Conservation (phyloP, 441 rosid genomes). For the Jatropha multifida region DNA sequence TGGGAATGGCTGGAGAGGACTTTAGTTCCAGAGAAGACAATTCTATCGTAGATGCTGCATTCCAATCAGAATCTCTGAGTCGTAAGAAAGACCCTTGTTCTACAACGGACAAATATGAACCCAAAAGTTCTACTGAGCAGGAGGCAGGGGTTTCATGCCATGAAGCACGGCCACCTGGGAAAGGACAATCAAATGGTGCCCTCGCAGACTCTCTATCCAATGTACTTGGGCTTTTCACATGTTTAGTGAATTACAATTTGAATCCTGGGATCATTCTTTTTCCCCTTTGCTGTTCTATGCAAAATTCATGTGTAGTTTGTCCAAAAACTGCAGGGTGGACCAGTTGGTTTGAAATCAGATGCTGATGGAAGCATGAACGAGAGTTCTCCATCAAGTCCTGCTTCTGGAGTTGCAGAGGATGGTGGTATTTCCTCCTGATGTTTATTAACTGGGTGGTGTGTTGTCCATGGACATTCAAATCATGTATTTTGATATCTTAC, state of each 20-base stretch:
- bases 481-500: conserved; percentile 31
- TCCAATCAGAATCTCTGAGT: conserved; percentile 32
- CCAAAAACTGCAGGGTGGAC: conserved; percentile 46
- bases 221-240: conserved; percentile 41
- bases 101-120: conserved; percentile 31
- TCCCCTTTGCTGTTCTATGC: background rate
- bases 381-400: conserved; percentile 47
- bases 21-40: conserved; percentile 31
- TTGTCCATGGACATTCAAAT: conserved; percentile 10
- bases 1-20: conserved; percentile 24
- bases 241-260: conserved; percentile 21
- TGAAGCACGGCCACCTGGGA: conserved; percentile 40
- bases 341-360: conserved; percentile 50
- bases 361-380: conserved; percentile 51
- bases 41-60: conserved; percentile 24
- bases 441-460: conserved; percentile 6
- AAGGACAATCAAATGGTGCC: conserved; percentile 36
- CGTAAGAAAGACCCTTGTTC: conserved; percentile 30
- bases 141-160: conserved; percentile 35
- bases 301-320: conserved; percentile 12
- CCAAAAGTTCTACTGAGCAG: conserved; percentile 37
- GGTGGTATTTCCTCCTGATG: conserved; percentile 39
- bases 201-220: conserved; percentile 46
- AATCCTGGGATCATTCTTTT: background rate
- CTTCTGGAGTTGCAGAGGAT: conserved; percentile 49